These are phyloP conservation scores for Phytophthora syringae DNA, from an alignment of 352 stramenopile genomes.

Conservation along the genomic window DNA sequence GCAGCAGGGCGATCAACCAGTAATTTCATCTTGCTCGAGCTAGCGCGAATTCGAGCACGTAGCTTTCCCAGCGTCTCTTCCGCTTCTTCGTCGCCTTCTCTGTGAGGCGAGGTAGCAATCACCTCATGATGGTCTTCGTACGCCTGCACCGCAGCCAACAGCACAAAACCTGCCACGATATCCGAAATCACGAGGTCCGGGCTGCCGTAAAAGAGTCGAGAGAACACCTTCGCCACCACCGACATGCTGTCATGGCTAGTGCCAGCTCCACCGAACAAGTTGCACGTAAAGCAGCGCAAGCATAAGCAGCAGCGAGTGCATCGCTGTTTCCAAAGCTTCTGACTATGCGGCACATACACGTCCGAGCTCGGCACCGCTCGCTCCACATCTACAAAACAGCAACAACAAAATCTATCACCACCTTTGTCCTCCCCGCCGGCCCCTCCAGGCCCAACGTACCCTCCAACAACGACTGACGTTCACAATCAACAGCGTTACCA, in stretches of 20 bases:
- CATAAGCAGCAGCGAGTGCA: slow-evolving; percentile 82
- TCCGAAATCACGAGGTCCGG: slow-evolving; percentile 90
- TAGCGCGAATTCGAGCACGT: slow-evolving; percentile 49
- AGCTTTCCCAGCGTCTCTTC: slow-evolving; percentile 61
- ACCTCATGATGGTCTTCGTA: slow-evolving; percentile 67
- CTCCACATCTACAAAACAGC: slow-evolving; percentile 48
- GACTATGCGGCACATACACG: slow-evolving; percentile 83
- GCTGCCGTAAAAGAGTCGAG: slow-evolving; percentile 86
- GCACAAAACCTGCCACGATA: slow-evolving; percentile 85
- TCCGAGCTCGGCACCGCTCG: slow-evolving; percentile 72
- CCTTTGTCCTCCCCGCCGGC: not conserved
- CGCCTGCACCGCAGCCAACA: slow-evolving; percentile 81
- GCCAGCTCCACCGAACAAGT: slow-evolving; percentile 84
- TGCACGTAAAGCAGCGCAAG: slow-evolving; percentile 87
- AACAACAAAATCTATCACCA: slow-evolving; percentile 17
- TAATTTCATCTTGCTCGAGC: slow-evolving; percentile 27
- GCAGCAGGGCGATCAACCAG: slow-evolving; percentile 3
- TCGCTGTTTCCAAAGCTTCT: slow-evolving; percentile 73
- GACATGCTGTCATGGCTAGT: slow-evolving; percentile 90
- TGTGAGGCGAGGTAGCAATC: slow-evolving; percentile 31
- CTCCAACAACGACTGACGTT: slow-evolving; percentile 80
- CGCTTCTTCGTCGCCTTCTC: slow-evolving; percentile 40
- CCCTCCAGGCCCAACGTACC: slow-evolving; percentile 47
- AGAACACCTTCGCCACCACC: slow-evolving; percentile 85
- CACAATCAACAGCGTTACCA: slow-evolving; percentile 75